Base-by-base conservation (phyloP, 1,139 yeast species). In the Pneumocystis wakefieldiae region DNA sequence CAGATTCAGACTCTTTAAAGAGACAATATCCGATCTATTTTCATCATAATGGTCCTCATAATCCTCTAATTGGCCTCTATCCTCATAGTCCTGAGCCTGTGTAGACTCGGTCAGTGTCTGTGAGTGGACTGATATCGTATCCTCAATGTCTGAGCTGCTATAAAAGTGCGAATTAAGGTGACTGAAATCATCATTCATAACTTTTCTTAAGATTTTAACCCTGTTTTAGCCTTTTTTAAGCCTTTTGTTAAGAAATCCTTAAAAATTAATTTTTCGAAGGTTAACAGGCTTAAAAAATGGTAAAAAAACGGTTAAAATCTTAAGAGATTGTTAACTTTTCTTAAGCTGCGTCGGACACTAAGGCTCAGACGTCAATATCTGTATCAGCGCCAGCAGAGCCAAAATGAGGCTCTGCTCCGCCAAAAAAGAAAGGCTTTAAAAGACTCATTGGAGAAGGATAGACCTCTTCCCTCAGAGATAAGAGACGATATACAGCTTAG, bases 281-380 rank as follows among this genome's bases (percentile, higher is more conserved):
- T 48, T 15, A 12, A 12, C 12, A 48, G 14, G 5, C 24, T 10
- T 24, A 37, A 15, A 48, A 24, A 48, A 48, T 48, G 55, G 55
- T 48, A 19, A 48, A 19, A n/a, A 48, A 24, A 24, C 14, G 17
- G 17, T 8, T 37, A 41, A 41, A 7, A 41, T 19, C 14, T 24
- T 24, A 48, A 19, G 12, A 19, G 10, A 1, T 48, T 12, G 12
- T 48, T 48, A 24, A 48, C 6, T 12, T 3, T 12, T 12, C 3
- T 24, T 2, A 57, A 63, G 66, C 55, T 67, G 66, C 82, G 98
- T 76, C 84, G 87, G 78, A 95, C 90, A 72, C 96, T 97, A 24
- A 84, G 97, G 77, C 97, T 91, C 74, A 82, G 97, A 77, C 83
- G 95, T 75, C 97, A 92, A 71, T 92, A 90, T 71, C 79, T 91